These are phyloP conservation scores for Bathelium albidoporum DNA, from an alignment of 495 filamentous ascomycete genomes.

Conservation along the genomic window DNA sequence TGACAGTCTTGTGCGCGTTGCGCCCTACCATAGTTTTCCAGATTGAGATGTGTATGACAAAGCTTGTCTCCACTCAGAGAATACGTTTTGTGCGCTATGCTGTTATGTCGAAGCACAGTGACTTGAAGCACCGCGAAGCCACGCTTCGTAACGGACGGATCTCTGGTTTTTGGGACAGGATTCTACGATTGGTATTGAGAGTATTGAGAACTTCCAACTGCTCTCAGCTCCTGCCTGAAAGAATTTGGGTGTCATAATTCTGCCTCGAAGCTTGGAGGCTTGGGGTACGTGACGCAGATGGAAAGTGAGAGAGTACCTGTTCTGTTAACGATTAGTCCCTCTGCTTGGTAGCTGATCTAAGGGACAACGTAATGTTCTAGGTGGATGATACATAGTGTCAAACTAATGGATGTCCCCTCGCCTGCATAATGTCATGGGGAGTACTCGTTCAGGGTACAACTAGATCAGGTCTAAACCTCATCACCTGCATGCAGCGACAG, in stretches of 20 bases:
- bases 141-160: slow-evolving; percentile 12
- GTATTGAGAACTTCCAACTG: slow-evolving; percentile 23
- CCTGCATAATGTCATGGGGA: no score
- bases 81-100: slow-evolving; percentile 5
- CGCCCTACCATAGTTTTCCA: slow-evolving; percentile 9
- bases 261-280: slow-evolving; percentile 10
- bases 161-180: slow-evolving; percentile 19
- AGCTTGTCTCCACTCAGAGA: slow-evolving; percentile 5
- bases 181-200: slow-evolving; percentile 19
- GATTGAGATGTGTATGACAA: slow-evolving; percentile 9
- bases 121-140: slow-evolving; percentile 14
- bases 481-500: no score
- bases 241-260: slow-evolving; percentile 12
- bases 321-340: slow-evolving; percentile 9
- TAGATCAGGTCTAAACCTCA: no score
- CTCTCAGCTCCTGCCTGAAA: slow-evolving; percentile 17
- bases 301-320: slow-evolving; percentile 13
- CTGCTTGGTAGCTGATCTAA: slow-evolving; percentile 7
- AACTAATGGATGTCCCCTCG: no score
- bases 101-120: slow-evolving; percentile 19
- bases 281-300: slow-evolving; percentile 9
- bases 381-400: no score
- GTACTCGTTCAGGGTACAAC: no score
- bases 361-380: background rate
- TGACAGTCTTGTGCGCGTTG: slow-evolving; percentile 7